A percentile compares a stretch with the other conserved stretches of the same genome.
These are phyloP conservation scores for Gossypium lobatum DNA, from an alignment of 441 rosid species.

Conservation along the genomic window DNA sequence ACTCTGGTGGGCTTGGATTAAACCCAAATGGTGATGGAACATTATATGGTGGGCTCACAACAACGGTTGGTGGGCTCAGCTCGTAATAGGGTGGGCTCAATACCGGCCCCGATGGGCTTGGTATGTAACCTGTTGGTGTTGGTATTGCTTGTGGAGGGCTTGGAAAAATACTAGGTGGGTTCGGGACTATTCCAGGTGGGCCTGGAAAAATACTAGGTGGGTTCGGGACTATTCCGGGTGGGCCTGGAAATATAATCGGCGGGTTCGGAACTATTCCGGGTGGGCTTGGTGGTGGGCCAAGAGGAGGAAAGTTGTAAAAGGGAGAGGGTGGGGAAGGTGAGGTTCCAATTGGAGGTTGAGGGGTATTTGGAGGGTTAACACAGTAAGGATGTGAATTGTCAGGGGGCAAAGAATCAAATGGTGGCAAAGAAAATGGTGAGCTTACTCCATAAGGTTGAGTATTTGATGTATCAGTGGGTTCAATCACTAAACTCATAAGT, in stretches of 20 bases:
- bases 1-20: conserved; percentile 42
- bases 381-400: conserved; percentile 58
- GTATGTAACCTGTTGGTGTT: conserved; percentile 19
- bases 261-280: neutral
- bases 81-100: conserved; percentile 36
- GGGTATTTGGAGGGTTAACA: conserved; percentile 45
- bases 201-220: neutral
- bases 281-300: conserved; percentile 14
- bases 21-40: conserved; percentile 37
- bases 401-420: conserved; percentile 56
- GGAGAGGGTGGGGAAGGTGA: conserved; percentile 21
- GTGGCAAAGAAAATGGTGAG: conserved; percentile 59
- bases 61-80: conserved; percentile 36
- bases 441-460: conserved; percentile 44
- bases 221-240: neutral
- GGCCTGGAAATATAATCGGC: neutral
- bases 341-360: conserved; percentile 25
- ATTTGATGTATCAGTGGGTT: conserved; percentile 34
- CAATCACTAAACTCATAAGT: conserved; percentile 26
- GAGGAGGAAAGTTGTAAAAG: neutral
- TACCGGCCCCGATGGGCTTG: conserved; percentile 26
- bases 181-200: neutral
- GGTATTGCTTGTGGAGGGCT: conserved; percentile 22
- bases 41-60: neutral
- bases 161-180: neutral